These are phyloP conservation scores for Penicillium sp. DNA, from an alignment of 2,329 filamentous ascomycete species.

Conservation along the genomic window DNA sequence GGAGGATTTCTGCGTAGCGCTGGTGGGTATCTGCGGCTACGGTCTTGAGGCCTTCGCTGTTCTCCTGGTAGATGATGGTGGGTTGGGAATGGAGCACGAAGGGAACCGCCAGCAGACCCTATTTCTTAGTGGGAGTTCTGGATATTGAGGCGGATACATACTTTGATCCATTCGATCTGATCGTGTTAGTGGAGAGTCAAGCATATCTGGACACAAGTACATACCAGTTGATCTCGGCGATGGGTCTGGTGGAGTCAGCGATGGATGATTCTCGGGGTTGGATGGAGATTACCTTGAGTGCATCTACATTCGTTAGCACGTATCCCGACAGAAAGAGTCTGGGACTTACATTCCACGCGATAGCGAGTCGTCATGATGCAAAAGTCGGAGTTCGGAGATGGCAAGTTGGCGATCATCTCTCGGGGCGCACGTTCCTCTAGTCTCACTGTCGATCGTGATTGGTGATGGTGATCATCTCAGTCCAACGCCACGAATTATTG, in stretches of 20 bases:
- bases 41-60: slow-evolving; percentile 57
- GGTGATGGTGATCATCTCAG: no score
- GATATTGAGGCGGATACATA: slow-evolving; percentile 23
- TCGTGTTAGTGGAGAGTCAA: slow-evolving; percentile 4
- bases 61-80: slow-evolving; percentile 71
- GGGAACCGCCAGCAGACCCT: slow-evolving; percentile 79
- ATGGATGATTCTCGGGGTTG: slow-evolving; percentile 2
- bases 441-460: no score
- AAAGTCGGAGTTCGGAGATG: not conserved
- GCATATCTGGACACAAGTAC: not conserved
- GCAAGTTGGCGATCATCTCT: no score
- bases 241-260: slow-evolving; percentile 61
- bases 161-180: slow-evolving; percentile 86
- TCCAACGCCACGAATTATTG: no score
- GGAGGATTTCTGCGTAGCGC: slow-evolving; percentile 91
- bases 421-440: no score
- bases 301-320: slow-evolving; percentile 45
- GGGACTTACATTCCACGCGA: slow-evolving; percentile 64
- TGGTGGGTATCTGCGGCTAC: slow-evolving; percentile 77
- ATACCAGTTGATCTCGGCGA: slow-evolving; percentile 78
- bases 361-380: slow-evolving; percentile 45
- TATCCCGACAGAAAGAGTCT: not conserved
- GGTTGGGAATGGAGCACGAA: slow-evolving; percentile 96
- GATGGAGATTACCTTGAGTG: slow-evolving; percentile 50
- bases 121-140: not conserved